Base-by-base conservation (phyloP, 768 basidiomycete species). In the Russula sp. region DNA sequence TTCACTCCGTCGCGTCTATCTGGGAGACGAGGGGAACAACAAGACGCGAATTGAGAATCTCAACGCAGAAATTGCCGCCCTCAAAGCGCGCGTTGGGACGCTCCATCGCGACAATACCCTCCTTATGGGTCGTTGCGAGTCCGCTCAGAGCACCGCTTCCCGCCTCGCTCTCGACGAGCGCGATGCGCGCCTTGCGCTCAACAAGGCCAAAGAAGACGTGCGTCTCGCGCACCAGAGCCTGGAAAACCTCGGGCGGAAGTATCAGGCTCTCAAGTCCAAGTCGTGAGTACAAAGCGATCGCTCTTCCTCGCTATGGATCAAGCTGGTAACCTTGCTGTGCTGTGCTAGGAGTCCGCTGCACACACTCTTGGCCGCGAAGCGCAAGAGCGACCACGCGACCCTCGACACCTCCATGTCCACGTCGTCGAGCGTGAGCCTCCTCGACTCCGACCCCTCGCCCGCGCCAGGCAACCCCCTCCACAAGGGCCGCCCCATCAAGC, bases 21-120 rank as follows among this genome's bases (percentile, higher is more conserved):
- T 66, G 4, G 49, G 34, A 34, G 48, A 54, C 9, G 20, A 16
- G 22, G 50, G 40, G 6, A 56, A 35, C 14, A 49, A 35, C 20
- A 37, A 4, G 16, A 37, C 51, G 2, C 8, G 39, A 11, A 42
- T 65, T 18, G 55, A 59, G 11, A n/a, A 39, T 3, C 61, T 65
- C 40, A 57, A 59, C 13, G 32, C 39, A 16, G 20, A 63, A 31
- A 45, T 63, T 10, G 42, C 50, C 31, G 11, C 13, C 4, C 61
- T 66, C 13, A 42, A 55, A 20, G 48, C 39, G 14, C 35, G 44
- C 6, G 40, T 68, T 20, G 54, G 32, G 20, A 20, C 34, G 1
- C 65, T 68, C 32, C 27, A 32, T 31, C 55, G 58, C 2, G 65
- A 68, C n/a, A 68, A 68, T 32, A 37, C 16, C 4, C 57, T 58